Base-by-base conservation (phyloP, 192 early-diverging fungal species). In the Gryganskiella cystojenkinii region DNA sequence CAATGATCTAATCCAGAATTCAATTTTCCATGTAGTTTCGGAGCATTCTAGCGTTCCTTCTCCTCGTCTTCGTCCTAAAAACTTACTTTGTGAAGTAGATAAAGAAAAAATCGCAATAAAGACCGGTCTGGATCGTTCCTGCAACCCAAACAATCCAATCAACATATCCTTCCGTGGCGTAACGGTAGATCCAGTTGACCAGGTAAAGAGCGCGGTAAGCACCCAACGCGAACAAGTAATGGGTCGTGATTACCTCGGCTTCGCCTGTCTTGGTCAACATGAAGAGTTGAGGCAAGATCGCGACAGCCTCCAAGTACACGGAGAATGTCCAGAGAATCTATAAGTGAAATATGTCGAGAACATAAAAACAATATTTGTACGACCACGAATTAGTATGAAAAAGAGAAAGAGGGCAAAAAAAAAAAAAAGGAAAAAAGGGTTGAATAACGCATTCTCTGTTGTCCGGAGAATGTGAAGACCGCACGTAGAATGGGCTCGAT, bases 31-130 rank as follows among this genome's bases (percentile, higher is more conserved):
- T n/a, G n/a, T n/a, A n/a, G n/a, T n/a, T n/a, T n/a, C n/a, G n/a
- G n/a, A n/a, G n/a, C n/a, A n/a, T n/a, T 10, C 25, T n/a, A 10
- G 4, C 11, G 11, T 4, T 24, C 17, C 20, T 15, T 25, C 13
- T 51, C 33, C 49, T 28, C 20, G 11, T 62, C 28, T 31, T 46
- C 11, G 30, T 13, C 14, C 20, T 27, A n/a, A 7, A 6, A 19
- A 62, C 72, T 83, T 85, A 93, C 90, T 89, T 93, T 72, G 68
- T 83, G 28, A 86, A 93, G 84, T 99, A 99, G 52, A 99, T 91
- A 73, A 97, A 99, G 85, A 98, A 97, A 80, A 99, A 99, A 83
- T 99, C 98, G 71, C 88, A 92, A 71, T 98, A 99, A 3, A 99
- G 82, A 34, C 88, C 93, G 2, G 98, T 99, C 79, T 99, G 98